Base-by-base conservation (phyloP, 345 rosid genomes). In the Brassica carinata region DNA sequence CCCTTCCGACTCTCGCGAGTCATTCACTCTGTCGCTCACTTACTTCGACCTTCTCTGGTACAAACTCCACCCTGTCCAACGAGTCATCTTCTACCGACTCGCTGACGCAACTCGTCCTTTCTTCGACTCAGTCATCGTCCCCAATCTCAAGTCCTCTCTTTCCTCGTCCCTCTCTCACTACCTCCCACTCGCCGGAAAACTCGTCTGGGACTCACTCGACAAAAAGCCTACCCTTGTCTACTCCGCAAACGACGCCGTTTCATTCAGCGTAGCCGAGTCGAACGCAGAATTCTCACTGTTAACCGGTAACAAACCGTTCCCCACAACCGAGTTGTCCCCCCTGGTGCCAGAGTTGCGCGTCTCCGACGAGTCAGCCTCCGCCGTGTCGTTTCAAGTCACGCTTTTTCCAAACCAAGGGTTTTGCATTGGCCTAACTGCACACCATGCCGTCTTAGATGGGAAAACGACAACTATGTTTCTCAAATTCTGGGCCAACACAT, bases 161-260 rank as follows among this genome's bases (percentile, higher is more conserved):
- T 84, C 87, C 0, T 67, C 68, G 13, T 14, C 82, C 5, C 88
- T 88, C 77, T 43, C 71, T 10, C 85, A 84, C 73, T 84, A 76
- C 74, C 86, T 83, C 73, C 89, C 88, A 26, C 68, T 85, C 31
- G 83, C 87, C 2, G 88, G 89, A 0, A 64, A 73, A 67, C 76
- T 88, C 72, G n/a, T 29, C 1, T 83, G 85, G 88, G 69, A 77
- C 1, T 7, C 77, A 14, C 30, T 9, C 27, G 66, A 82, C 11
- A 18, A 73, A 0, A 79, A 80, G n/a, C 87, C 83, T 3, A 51
- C n/a, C 27, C 29, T 75, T 18, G 51, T 63, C 0, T 63, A 69
- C 27, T 0, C 76, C 14, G 75, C 77, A 0, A 69, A 68, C 10
- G 88, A 86, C 14, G 73, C 78, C n/a, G 89, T 89, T 63, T 64